Percentiles rank a stretch among this genome's conserved stretches.
phyloP scores from a whole-genome alignment of 2,329 filamentous ascomycete species.

The Pseudogymnoascus sp. region DNA sequence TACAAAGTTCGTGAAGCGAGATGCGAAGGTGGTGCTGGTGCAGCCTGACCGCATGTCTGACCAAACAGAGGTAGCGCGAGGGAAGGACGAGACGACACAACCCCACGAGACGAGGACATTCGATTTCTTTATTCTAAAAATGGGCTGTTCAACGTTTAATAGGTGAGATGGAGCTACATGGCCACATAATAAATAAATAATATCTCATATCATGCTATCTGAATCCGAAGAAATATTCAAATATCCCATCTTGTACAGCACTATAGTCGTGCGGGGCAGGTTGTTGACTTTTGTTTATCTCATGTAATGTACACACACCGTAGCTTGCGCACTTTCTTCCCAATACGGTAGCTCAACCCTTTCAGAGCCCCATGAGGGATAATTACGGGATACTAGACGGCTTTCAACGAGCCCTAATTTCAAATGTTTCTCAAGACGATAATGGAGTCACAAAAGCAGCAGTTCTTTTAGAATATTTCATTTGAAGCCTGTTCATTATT shows the following conservation, averaged over 20 bases:
- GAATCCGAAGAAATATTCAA: background rate
- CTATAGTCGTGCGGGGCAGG: background rate
- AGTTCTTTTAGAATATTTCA: background rate
- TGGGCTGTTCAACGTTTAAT: background rate
- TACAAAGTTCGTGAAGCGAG: constrained; percentile 8
- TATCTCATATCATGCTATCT: background rate
- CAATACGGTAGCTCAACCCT: background rate
- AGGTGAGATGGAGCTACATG: background rate
- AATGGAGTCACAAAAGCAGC: background rate
- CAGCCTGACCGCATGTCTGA: constrained; percentile 7
- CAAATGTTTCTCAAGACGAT: background rate
- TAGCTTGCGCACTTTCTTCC: background rate
- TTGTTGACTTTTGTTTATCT: background rate
- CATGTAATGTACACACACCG: background rate
- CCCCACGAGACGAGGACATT: constrained; percentile 1
- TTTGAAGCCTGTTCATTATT: background rate
- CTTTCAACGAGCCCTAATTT: background rate
- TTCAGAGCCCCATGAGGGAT: background rate
- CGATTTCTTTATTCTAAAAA: constrained; percentile 1
- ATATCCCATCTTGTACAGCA: background rate
- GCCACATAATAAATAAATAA: background rate
- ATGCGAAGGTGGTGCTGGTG: constrained; percentile 4
- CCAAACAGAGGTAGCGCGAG: constrained; percentile 1
- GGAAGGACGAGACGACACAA: background rate
- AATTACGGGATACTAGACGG: background rate